phyloP scores from a whole-genome alignment of 257 asterid genomes.

The Ophiorrhiza pumila region DNA sequence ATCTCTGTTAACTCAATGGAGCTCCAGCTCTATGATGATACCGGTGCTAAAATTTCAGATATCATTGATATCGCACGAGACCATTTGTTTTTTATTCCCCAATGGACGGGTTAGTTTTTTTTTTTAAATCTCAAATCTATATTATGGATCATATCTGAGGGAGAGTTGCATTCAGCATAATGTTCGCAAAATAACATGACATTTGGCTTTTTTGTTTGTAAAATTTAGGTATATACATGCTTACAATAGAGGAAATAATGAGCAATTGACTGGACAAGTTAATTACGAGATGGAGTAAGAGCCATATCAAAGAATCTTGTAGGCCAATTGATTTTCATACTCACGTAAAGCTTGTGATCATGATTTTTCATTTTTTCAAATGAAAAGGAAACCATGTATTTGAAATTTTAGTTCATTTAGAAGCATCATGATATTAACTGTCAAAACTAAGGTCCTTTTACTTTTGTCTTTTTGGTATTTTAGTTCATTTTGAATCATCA shows the following conservation, averaged over 20 bases:
- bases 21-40: constrained; percentile 84
- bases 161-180: not conserved
- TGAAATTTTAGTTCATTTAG: not conserved
- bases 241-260: not conserved
- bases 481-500: too few relatives aligned
- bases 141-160: not conserved
- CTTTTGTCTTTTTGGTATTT: too few relatives aligned
- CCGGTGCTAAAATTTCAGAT: constrained; percentile 57
- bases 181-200: not conserved
- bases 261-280: not conserved
- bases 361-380: not conserved
- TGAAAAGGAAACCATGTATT: not conserved
- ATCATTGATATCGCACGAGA: constrained; percentile 50
- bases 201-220: not conserved
- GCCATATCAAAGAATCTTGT: not conserved
- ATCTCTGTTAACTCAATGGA: constrained; percentile 78
- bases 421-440: not conserved
- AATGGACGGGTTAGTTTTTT: constrained; percentile 59
- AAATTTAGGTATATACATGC: not conserved
- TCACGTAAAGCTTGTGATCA: not conserved
- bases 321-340: not conserved
- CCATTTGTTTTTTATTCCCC: constrained; percentile 92
- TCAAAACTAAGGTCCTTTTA: not conserved
- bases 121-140: not conserved
- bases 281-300: not conserved